A percentile compares a stretch with the other conserved stretches of the same genome.
These are phyloP conservation scores for Stemphylium vesicarium DNA, from an alignment of 2,329 filamentous ascomycete species.

Conservation along the genomic window DNA sequence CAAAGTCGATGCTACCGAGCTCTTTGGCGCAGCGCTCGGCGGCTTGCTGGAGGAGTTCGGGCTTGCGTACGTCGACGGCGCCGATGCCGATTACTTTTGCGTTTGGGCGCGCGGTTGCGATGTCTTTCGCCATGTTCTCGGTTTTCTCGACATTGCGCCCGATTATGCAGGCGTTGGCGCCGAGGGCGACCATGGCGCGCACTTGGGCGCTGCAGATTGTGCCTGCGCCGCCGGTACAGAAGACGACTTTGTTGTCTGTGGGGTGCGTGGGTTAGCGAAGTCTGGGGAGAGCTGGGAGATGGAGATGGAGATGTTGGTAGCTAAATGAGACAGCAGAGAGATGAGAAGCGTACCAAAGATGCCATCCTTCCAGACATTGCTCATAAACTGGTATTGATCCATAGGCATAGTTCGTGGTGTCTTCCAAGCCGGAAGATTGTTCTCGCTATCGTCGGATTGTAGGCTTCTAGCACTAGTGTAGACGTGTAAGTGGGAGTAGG, in stretches of 20 bases:
- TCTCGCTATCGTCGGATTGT: slow-evolving; percentile 5
- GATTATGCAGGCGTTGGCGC: slow-evolving; percentile 92
- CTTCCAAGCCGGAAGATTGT: slow-evolving; percentile 20
- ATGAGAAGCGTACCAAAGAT: slow-evolving; percentile 72
- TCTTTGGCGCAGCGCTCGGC: slow-evolving; percentile 81
- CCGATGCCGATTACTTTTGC: slow-evolving; percentile 88
- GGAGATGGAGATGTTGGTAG: too few relatives aligned
- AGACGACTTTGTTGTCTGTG: slow-evolving; percentile 83
- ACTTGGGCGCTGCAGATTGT: slow-evolving; percentile 95
- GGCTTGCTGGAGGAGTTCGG: slow-evolving; percentile 71
- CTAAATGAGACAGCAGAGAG: not conserved
- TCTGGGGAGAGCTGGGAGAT: not conserved
- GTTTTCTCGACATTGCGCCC: slow-evolving; percentile 91
- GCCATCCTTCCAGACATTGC: slow-evolving; percentile 82
- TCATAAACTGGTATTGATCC: slow-evolving; percentile 76
- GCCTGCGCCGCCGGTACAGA: slow-evolving; percentile 93
- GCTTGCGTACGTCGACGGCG: slow-evolving; percentile 70
- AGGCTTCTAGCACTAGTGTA: not conserved
- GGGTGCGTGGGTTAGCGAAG: slow-evolving; percentile 1
- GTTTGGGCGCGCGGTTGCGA: slow-evolving; percentile 77
- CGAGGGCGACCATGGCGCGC: slow-evolving; percentile 85
- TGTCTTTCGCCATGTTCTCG: slow-evolving; percentile 77
- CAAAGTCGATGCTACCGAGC: slow-evolving; percentile 87
- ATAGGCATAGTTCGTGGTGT: slow-evolving; percentile 64
- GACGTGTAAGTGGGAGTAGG: not conserved